phyloP scores from a whole-genome alignment of 202 grass and related monocot genomes.

The Carex sylvatica region DNA sequence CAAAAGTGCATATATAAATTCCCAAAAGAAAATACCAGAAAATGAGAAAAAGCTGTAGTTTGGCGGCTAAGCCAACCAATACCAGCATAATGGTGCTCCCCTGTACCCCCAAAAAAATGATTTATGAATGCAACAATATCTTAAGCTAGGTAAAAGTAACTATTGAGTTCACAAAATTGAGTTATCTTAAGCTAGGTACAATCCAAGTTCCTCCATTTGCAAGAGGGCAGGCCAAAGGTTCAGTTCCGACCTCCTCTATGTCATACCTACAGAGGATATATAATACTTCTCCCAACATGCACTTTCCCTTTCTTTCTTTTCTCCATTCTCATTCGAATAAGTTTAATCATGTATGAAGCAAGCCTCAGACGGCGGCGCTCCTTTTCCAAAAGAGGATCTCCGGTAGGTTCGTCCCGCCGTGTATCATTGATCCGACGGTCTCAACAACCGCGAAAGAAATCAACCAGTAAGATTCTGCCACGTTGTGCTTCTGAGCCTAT shows the following conservation, averaged over 20 bases:
- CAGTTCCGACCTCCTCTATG: slow-evolving; percentile 3
- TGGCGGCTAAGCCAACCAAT: background rate
- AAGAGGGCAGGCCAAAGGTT: slow-evolving; percentile 14
- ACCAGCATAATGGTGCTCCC: background rate
- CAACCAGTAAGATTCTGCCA: slow-evolving; percentile 1
- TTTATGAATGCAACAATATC: background rate
- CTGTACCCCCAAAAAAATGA: background rate
- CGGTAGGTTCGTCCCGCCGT: background rate
- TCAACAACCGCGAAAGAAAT: background rate
- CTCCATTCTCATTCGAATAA: background rate
- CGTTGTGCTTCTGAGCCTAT: slow-evolving; percentile 53
- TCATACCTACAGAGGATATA: slow-evolving; percentile 22
- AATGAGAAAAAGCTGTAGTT: too few relatives aligned
- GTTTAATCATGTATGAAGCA: slow-evolving; percentile 23
- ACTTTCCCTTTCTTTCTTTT: background rate
- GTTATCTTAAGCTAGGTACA: slow-evolving; percentile 26
- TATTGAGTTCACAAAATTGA: background rate
- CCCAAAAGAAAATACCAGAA: too few relatives aligned
- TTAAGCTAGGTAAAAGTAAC: background rate
- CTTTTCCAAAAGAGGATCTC: background rate
- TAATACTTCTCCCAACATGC: background rate
- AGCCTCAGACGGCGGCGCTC: background rate
- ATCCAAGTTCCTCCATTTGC: slow-evolving; percentile 23
- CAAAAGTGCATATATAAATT: too few relatives aligned
- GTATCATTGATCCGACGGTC: background rate